Evolutionary conservation across 257 asterid species (phyloP), one percentile per base, ranked within the genome.

Genomic region (Petunia secreta): DNA sequence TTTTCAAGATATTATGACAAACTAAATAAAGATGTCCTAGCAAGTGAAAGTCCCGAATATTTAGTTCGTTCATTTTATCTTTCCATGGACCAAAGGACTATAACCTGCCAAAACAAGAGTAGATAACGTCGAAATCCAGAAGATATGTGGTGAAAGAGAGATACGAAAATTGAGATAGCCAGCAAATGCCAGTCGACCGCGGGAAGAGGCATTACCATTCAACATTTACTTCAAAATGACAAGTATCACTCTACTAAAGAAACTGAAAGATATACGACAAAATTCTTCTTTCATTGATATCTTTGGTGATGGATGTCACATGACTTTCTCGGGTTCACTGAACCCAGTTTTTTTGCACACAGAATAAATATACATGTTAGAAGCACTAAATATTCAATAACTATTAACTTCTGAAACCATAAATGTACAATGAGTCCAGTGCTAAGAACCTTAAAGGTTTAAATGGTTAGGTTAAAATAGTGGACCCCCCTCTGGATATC

Each of bases 141-240:
- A 71, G 43, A 71, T 46, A 71, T 46, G 60, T 46, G n/a, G 59
- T 71, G 25, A 71, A 25, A 10, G 77, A 69, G 59, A 41, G 43
- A 46, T 15, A 0, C 1, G 15, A 41, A 40, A 53, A 66, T 6
- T 66, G 37, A 66, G 37, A 66, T 41, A 7, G 6, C 53, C 6
- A 43, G 41, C 38, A 15, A 41, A 15, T 40, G 75, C 8, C 6
- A 67, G 14, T 7, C 41, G 75, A 15, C 75, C 15, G 4, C 75
- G 7, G 0, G 1, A 53, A 67, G 13, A 67, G 54, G 54, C 53
- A 7, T 67, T 15, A 66, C 75, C 40, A 41, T 66, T 15, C 53
- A 66, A 40, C 75, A 25, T 25, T 25, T 41, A 66, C 75, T 40
- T 53, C 54, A 15, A 6, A 66, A 66, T 66, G 53, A 15, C 75